phyloP scores from a whole-genome alignment of 192 early-diverging fungal genomes.

The Backusella liffmaniae region DNA sequence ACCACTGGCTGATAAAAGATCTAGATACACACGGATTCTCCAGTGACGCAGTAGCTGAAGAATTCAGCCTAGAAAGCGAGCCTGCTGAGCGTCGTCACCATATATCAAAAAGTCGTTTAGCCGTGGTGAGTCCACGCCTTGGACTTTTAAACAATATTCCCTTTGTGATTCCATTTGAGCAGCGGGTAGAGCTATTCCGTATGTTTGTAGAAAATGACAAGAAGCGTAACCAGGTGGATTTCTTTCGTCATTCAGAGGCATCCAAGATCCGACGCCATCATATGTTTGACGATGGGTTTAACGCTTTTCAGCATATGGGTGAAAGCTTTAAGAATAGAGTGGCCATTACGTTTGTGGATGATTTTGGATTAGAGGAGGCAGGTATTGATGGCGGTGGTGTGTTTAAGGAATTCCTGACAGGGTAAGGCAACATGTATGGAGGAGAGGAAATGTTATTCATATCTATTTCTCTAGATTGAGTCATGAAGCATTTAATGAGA shows the following conservation, averaged over 20 bases:
- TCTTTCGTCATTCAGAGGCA: constrained; percentile 30
- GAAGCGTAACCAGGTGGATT: constrained; percentile 20
- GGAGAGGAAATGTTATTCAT: not conserved
- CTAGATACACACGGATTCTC: constrained; percentile 62
- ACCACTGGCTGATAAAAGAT: constrained; percentile 67
- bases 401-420: constrained; percentile 95
- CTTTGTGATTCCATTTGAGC: constrained; percentile 91
- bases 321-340: constrained; percentile 72
- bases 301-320: constrained; percentile 65
- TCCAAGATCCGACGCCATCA: constrained; percentile 68
- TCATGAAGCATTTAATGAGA: constrained; percentile 74
- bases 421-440: constrained; percentile 34
- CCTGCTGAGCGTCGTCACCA: constrained; percentile 8
- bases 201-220: constrained; percentile 73
- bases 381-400: constrained; percentile 97
- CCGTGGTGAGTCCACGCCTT: constrained; percentile 50
- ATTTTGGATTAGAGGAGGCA: constrained; percentile 81
- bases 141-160: constrained; percentile 79
- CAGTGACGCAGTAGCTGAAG: constrained; percentile 52
- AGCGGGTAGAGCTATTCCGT: constrained; percentile 83
- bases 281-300: constrained; percentile 91
- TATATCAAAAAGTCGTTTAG: constrained; percentile 26
- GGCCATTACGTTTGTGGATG: constrained; percentile 83
- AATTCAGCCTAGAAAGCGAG: constrained; percentile 40
- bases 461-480: constrained; percentile 40